These are phyloP conservation scores for Dendrostoma leiphaemia DNA, from an alignment of 2,329 filamentous ascomycete species.

Conservation along the genomic window DNA sequence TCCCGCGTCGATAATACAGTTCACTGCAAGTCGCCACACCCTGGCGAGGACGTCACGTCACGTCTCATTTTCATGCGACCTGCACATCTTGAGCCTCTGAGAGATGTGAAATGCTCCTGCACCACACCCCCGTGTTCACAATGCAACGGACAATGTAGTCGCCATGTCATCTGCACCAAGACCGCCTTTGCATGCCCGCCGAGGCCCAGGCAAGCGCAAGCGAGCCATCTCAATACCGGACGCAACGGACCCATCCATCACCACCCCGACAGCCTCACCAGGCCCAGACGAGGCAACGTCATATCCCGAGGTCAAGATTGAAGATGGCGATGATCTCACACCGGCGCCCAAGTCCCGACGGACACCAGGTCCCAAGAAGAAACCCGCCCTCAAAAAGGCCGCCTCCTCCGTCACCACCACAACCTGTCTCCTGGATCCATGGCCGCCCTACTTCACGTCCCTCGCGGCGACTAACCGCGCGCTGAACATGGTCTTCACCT, in stretches of 20 bases:
- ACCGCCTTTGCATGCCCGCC: conserved; percentile 12
- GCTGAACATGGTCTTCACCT: conserved; percentile 90
- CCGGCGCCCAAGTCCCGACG: conserved; percentile 11
- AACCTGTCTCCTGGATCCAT: conserved; percentile 45
- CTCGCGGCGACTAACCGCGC: conserved; percentile 78
- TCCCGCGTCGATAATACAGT: conserved; percentile 12
- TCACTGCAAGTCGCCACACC: too few species aligned
- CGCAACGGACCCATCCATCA: conserved; percentile 13
- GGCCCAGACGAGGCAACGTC: not conserved
- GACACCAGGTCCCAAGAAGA: conserved; percentile 17
- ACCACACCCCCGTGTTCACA: not conserved
- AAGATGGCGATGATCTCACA: conserved; percentile 2
- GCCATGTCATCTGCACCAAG: conserved; percentile 8
- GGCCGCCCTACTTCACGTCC: conserved; percentile 72
- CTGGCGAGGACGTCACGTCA: not conserved
- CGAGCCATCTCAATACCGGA: conserved; percentile 10
- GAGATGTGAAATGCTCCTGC: not conserved
- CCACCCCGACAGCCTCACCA: not conserved
- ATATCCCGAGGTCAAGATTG: not conserved
- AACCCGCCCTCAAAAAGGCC: conserved; percentile 14
- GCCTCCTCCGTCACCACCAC: conserved; percentile 20
- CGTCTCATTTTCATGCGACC: conserved; percentile 7
- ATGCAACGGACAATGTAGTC: conserved; percentile 1
- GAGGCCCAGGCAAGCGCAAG: conserved; percentile 14
- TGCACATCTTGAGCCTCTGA: not conserved